phyloP scores from a whole-genome alignment of 139 green algal species.

The Chlorella vulgaris region DNA sequence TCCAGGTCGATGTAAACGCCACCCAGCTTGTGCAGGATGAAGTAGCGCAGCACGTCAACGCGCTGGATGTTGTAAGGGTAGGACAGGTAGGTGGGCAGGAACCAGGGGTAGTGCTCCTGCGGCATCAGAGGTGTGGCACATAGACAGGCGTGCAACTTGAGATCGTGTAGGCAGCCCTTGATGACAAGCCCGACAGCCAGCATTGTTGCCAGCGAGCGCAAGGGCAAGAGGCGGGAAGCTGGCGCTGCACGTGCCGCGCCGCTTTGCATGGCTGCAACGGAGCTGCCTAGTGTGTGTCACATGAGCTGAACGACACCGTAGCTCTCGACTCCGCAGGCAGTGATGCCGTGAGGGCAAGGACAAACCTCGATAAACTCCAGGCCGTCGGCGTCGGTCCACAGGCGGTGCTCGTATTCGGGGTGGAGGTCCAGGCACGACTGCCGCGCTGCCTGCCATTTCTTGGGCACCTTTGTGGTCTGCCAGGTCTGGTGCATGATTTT shows the following conservation, averaged over 20 bases:
- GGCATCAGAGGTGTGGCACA: too few species aligned
- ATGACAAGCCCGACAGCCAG: too few species aligned
- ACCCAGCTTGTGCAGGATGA: constrained; percentile 53
- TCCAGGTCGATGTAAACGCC: constrained; percentile 65
- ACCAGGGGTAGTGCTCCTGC: constrained; percentile 51
- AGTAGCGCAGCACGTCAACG: constrained; percentile 60
- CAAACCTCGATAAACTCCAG: constrained; percentile 46
- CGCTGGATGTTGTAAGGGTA: constrained; percentile 64
- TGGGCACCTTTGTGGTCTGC: constrained; percentile 47
- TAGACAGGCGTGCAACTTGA: background rate
- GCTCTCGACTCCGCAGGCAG: too few species aligned
- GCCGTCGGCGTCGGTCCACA: constrained; percentile 59
- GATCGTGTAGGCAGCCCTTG: background rate
- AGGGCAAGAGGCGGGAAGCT: too few species aligned
- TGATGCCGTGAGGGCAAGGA: too few species aligned
- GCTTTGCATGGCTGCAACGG: too few species aligned
- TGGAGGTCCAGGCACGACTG: constrained; percentile 57
- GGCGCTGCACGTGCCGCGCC: too few species aligned
- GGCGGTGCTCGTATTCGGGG: constrained; percentile 54
- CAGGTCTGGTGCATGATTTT: constrained; percentile 68
- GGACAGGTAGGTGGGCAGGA: constrained; percentile 50
- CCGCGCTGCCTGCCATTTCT: constrained; percentile 50
- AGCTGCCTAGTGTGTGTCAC: too few species aligned
- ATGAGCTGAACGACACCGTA: too few species aligned
- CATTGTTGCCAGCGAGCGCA: too few species aligned